Evolutionary conservation across 208 protist species (phyloP).

Genomic region (Willaertia magna): DNA sequence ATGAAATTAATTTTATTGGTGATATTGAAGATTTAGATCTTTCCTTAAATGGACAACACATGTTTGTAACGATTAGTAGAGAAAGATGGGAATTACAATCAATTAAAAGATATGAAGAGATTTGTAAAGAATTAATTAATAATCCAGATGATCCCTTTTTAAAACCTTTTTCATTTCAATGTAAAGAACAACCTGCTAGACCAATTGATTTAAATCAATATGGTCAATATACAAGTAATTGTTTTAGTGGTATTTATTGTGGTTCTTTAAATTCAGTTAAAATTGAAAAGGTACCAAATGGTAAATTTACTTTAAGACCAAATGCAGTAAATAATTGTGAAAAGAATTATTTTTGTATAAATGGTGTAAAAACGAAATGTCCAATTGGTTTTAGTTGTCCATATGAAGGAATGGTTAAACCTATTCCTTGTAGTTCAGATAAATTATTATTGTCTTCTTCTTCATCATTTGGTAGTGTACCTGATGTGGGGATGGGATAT

Average conservation of each 20-base stretch:
- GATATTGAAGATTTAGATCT: not conserved
- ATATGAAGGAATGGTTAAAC: not conserved
- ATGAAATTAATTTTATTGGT: not conserved
- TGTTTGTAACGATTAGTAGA: not conserved
- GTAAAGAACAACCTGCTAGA: not conserved
- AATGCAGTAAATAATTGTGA: not conserved
- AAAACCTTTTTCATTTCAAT: not conserved
- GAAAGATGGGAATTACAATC: not conserved
- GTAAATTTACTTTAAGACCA: not conserved
- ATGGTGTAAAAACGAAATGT: not conserved
- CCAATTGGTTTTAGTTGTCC: not conserved
- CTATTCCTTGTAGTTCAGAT: not conserved
- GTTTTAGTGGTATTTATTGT: not conserved
- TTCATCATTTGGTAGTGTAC: not conserved
- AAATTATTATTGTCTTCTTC: not conserved
- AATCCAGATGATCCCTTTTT: not conserved
- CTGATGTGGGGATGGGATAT: not conserved
- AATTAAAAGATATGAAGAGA: not conserved
- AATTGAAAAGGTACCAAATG: not conserved
- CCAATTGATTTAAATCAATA: not conserved
- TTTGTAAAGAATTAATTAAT: not conserved
- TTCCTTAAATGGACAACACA: not conserved
- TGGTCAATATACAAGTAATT: not conserved
- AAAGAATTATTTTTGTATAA: not conserved
- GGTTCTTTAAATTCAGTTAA: not conserved